These are phyloP conservation scores for Aureobasidium pullulans DNA, from an alignment of 2,329 filamentous ascomycete species.

Conservation along the genomic window DNA sequence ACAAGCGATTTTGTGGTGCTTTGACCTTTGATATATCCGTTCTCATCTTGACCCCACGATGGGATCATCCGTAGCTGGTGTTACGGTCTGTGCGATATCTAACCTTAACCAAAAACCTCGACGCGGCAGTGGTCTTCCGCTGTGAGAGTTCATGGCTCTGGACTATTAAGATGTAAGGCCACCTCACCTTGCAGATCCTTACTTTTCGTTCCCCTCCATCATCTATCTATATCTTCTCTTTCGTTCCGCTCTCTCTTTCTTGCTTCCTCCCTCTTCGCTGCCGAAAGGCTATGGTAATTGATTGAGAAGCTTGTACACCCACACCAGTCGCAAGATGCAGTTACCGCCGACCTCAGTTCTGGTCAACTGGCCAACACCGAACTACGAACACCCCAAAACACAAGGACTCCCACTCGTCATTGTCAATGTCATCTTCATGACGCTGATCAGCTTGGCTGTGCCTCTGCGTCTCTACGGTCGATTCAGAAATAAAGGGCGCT, in stretches of 20 bases:
- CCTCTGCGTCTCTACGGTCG: slow-evolving; percentile 34
- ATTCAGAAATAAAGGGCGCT: slow-evolving; percentile 34
- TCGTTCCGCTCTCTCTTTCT: neutral
- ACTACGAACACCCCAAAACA: slow-evolving; percentile 35
- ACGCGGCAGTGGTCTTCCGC: neutral
- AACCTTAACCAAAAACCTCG: slow-evolving; percentile 11
- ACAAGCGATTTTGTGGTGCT: neutral
- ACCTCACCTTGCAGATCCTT: neutral
- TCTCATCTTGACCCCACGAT: slow-evolving; percentile 2
- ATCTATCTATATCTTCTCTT: neutral
- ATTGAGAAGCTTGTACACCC: neutral
- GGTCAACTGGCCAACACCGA: slow-evolving; percentile 32
- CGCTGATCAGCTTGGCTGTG: slow-evolving; percentile 30
- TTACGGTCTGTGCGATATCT: neutral
- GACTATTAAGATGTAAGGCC: slow-evolving; percentile 2
- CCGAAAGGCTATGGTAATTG: neutral
- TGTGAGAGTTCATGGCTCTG: neutral
- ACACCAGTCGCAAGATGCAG: slow-evolving; percentile 2
- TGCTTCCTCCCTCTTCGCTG: neutral
- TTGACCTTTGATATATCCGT: slow-evolving; percentile 6
- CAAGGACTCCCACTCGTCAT: slow-evolving; percentile 34
- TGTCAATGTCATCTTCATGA: slow-evolving; percentile 33
- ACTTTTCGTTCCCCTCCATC: neutral
- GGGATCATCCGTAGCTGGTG: neutral
- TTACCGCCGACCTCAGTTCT: slow-evolving; percentile 26